Base-by-base conservation (phyloP, 2,329 filamentous ascomycete species). In the Aspergillus quadricinctus region DNA sequence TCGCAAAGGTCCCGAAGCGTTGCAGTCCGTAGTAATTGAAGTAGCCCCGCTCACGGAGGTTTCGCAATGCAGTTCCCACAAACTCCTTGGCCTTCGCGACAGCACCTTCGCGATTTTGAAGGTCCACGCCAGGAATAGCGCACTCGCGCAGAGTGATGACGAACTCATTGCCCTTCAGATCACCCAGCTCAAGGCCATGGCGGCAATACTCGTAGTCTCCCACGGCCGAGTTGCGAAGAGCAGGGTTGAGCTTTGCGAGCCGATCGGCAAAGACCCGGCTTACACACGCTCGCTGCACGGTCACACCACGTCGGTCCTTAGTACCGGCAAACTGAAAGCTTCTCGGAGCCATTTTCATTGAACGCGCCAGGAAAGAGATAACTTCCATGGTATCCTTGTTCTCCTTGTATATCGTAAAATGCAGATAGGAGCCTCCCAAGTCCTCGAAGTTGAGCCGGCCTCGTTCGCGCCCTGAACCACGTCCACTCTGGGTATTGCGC, bases 21-120 rank as follows among this genome's bases (percentile, higher is more conserved):
- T 99, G 94, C n/a, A 97, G 85, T 8, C 94, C 94, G 69, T 92
- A 99, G 77, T 97, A 99, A 75, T 99, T 99, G 75, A 99, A 87
- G 79, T 95, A 99, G 2, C 94, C 94, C 48, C 87, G 82, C 46
- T 85, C 76, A 54, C 82, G 79, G 63, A 97, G 84, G 60, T 87
- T 84, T 45, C 82, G 77, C 51, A 96, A 77, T 1, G 90, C 67
- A 81, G 59, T 79, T 68, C 59, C 81, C 69, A 59, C 90, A 52
- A 73, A 57, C 52, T 72, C 52, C 71, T 77, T 67, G 70, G 74
- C 64, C 70, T 74, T 62, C 75, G 72, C 54, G 69, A 80, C 14
- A 2, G 69, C 66, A 29, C 80, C 72, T 55, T 80, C 79, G 9
- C 86, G 78, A 40, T 76, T 57, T 72, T 72, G 49, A 57, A 65